Percentiles rank a stretch among this genome's conserved stretches.
phyloP scores from a whole-genome alignment of 73 alveolate species.

The Tetrahymena malaccensis region DNA sequence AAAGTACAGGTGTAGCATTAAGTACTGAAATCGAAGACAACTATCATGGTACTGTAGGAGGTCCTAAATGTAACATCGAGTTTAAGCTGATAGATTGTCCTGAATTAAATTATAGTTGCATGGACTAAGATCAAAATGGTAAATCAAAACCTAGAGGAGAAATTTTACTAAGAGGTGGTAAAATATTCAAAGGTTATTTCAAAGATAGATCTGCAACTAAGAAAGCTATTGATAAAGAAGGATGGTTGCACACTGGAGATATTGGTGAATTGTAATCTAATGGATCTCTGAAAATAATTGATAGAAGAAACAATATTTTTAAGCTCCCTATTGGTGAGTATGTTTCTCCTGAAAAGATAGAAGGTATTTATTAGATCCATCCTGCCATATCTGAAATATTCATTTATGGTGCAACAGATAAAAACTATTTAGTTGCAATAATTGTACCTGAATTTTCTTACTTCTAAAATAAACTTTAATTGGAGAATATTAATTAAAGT shows the following conservation, averaged over 20 bases:
- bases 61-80: constrained; percentile 64
- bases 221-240: constrained; percentile 61
- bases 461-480: background rate
- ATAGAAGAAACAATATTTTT: constrained; percentile 65
- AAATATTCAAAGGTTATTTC: constrained; percentile 61
- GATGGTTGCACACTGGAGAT: constrained; percentile 80
- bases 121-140: constrained; percentile 26
- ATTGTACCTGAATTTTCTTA: constrained; percentile 60
- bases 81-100: constrained; percentile 62
- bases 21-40: constrained; percentile 41
- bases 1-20: constrained; percentile 59
- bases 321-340: constrained; percentile 73
- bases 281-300: constrained; percentile 59
- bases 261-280: constrained; percentile 54
- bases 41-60: constrained; percentile 66
- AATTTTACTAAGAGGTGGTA: constrained; percentile 63
- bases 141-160: constrained; percentile 70
- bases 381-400: constrained; percentile 47
- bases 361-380: constrained; percentile 42
- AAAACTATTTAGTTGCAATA: constrained; percentile 58
- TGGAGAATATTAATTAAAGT: background rate
- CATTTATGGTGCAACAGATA: constrained; percentile 74
- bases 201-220: constrained; percentile 42
- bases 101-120: constrained; percentile 51
- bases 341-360: constrained; percentile 65